Conservation (phyloP, 257 asterid species). For the Linaria vulgaris region DNA sequence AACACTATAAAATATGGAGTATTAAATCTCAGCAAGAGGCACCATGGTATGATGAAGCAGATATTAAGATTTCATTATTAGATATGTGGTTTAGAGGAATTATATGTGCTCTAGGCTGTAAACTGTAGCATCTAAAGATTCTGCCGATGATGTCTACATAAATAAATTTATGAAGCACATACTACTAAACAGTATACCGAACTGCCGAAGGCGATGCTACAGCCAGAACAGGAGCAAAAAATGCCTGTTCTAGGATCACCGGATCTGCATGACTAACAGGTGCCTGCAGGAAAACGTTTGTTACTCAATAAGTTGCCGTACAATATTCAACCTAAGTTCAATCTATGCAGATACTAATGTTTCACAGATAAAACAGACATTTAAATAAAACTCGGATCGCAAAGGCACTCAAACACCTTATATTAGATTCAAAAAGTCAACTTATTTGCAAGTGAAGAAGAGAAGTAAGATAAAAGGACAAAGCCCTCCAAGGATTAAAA, state of each 20-base stretch:
- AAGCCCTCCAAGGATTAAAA: neutral
- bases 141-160: conserved; percentile 5
- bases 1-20: neutral
- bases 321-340: conserved; percentile 10
- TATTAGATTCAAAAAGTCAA: neutral
- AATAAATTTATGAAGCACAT: neutral
- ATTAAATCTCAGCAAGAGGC: neutral
- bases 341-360: neutral
- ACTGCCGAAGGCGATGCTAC: conserved; percentile 89
- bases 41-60: conserved; percentile 1
- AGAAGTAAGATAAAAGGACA: neutral
- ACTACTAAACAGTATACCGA: conserved; percentile 39
- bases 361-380: neutral
- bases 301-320: conserved; percentile 13
- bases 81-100: neutral
- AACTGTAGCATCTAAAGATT: conserved; percentile 1
- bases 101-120: conserved; percentile 1
- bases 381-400: neutral
- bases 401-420: neutral
- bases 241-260: conserved; percentile 49
- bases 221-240: conserved; percentile 71
- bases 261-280: conserved; percentile 57
- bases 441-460: neutral
- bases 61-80: conserved; percentile 4
- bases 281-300: conserved; percentile 39